Evolutionary conservation across 768 basidiomycete species (phyloP), one percentile per base, ranked within the genome.

Genomic region (Pleurotus djamor): DNA sequence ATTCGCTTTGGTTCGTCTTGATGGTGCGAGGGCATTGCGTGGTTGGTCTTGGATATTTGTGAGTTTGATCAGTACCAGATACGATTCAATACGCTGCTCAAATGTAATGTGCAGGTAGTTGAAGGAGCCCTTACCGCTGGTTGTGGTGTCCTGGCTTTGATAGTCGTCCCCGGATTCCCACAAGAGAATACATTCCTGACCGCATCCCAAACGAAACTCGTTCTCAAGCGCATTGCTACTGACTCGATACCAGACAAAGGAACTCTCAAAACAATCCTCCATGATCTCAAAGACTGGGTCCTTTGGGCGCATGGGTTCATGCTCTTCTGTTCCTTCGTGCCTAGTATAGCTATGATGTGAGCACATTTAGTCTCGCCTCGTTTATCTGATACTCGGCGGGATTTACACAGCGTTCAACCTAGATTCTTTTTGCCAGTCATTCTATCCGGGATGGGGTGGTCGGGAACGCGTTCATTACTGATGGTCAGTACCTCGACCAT

Each of bases 41-140:
- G 81, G 79, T 4, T 82, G 81, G 81, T 73, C 80, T 1, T 83
- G 81, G 80, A 82, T 83, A 52, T 83, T 83, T 64, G 82, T 79
- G 63, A 63, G 76, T 65, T 65, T 41, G 14, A 16, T 33, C 10
- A 8, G 12, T 17, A 16, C 32, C 34, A 8, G 41, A n/a, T n/a
- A 9, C 10, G 8, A 38, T 32, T 33, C 17, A n/a, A 44, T 36
- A n/a, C 28, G 48, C 61, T 8, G 28, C 12, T 34, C 32, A 34
- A 16, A 49, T n/a, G 10, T 14, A 33, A 21, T 33, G 14, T 37
- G 21, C 59, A 83, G 81, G 79, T 83, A 51, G 69, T 83, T 21
- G 81, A 83, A 65, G 80, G 81, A 5, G 72, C 72, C 37, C 68
- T 82, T 58, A 84, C 81, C 12, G 72, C 82, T 32, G 62, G 61